These are phyloP conservation scores for Sarocladium brachiariae DNA, from an alignment of 2,329 filamentous ascomycete genomes.

Conservation along the genomic window DNA sequence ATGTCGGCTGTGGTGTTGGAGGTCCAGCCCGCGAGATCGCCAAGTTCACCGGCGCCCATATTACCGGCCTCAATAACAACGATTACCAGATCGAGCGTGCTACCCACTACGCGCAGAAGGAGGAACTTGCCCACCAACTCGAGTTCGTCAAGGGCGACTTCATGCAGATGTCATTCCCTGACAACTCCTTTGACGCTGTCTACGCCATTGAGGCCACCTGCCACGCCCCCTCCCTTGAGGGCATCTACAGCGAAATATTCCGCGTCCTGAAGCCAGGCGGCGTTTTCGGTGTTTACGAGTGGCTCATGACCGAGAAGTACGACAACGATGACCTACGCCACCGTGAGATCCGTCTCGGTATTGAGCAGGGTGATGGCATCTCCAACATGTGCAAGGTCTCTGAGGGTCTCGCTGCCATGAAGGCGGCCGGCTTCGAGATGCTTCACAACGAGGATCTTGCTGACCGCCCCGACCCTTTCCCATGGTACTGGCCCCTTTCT, in stretches of 20 bases:
- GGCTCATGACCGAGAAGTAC: conserved; percentile 96
- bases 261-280: conserved; percentile 94
- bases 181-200: conserved; percentile 87
- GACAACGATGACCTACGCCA: conserved; percentile 83
- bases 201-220: conserved; percentile 97
- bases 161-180: conserved; percentile 96
- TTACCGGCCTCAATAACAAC: conserved; percentile 96
- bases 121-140: conserved; percentile 73
- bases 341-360: conserved; percentile 84
- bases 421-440: conserved; percentile 79
- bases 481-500: conserved; percentile 91
- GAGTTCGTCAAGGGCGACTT: conserved; percentile 93
- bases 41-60: conserved; percentile 85
- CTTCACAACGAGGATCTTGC: conserved; percentile 83
- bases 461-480: conserved; percentile 63
- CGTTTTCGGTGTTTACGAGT: conserved; percentile 95
- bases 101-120: conserved; percentile 74
- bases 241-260: conserved; percentile 91
- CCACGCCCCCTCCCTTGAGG: conserved; percentile 83
- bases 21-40: conserved; percentile 93
- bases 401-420: conserved; percentile 76
- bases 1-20: conserved; percentile 95
- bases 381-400: conserved; percentile 91
- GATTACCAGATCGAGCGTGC: conserved; percentile 97
- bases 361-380: conserved; percentile 94